Evolutionary conservation across 2,329 filamentous ascomycete species (phyloP).

Genomic region (Septoria petroselini): DNA sequence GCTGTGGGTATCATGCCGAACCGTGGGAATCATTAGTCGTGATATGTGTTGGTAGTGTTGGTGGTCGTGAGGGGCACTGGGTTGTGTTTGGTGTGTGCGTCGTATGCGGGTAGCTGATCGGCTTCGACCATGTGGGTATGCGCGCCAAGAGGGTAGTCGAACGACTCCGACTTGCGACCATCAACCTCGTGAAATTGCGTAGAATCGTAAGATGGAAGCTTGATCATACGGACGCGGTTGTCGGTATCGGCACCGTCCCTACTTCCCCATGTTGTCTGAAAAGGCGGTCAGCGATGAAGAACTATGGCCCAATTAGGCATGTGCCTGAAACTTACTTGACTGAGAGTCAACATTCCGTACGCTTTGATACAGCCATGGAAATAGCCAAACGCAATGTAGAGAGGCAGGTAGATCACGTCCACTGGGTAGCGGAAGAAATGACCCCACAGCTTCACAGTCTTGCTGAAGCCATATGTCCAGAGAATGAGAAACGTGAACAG

Average conservation of each 20-base stretch:
- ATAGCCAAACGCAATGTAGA: conserved; percentile 89
- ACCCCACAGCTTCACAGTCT: conserved; percentile 84
- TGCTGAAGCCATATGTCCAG: conserved; percentile 78
- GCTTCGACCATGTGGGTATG: conserved; percentile 19
- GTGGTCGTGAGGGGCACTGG: conserved; percentile 6
- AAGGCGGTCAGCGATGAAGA: conserved; percentile 27
- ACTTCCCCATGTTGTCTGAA: conserved; percentile 90
- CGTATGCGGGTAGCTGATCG: conserved; percentile 36
- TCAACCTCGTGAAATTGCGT: conserved; percentile 22
- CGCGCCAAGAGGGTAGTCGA: conserved; percentile 27
- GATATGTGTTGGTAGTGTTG: conserved; percentile 18
- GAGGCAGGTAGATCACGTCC: conserved; percentile 73
- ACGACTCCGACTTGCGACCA: conserved; percentile 36
- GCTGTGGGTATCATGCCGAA: conserved; percentile 33
- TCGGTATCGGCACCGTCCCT: conserved; percentile 86
- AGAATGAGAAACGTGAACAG: conserved; percentile 59
- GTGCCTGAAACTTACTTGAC: conserved; percentile 57
- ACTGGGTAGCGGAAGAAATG: conserved; percentile 80
- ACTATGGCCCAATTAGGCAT: conserved; percentile 9
- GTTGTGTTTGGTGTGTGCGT: conserved; percentile 17
- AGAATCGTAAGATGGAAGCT: conserved; percentile 37
- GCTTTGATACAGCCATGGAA: conserved; percentile 91
- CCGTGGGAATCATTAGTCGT: conserved; percentile 32
- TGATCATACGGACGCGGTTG: conserved; percentile 66
- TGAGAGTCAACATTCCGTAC: conserved; percentile 73